Evolutionary conservation across 371 early-diverging fungal genomes (phyloP), one percentile per base, ranked within the genome.

Genomic region (Circinella minor): DNA sequence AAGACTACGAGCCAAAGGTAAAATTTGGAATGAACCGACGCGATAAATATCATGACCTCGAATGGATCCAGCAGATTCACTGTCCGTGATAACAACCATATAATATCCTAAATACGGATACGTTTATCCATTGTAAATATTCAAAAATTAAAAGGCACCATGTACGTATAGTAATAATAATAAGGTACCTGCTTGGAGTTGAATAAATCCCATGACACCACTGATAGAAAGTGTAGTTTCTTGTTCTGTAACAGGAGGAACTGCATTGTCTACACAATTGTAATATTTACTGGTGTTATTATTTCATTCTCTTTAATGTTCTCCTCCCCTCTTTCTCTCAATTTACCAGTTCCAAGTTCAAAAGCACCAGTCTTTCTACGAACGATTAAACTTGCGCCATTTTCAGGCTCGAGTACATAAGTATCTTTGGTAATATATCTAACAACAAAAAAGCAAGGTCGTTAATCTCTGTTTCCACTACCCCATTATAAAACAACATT

Each of bases 41-140:
- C 85, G 84, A 81, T 89, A 97, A 39, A 98, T 88, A 55, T 90
- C 89, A 55, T 93, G 87, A 11, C 85, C 87, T n/a, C 78, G 77
- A 36, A 90, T 77, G 10, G 81, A 65, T 5, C 96, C 96, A 17
- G 93, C 82, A 48, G 78, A 79, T 63, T 84, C 85, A 51, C 95
- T 88, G 36, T 89, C 89, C 7, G 95, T 96, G 57, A 96, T 91
- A 54, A 94, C 88, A 48, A 98, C 83, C 74, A 98, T 69, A 67
- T 73, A 73, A 57, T 69, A 69, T 57, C 67, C 74, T 73, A 73
- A 63, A 69, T 48, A n/a, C 17, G 65, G 49, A 61, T 60, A 61
- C 48, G 47, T 20, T 60, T 14, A 8, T 27, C 27, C 60, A 60
- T 48, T 67, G 68, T 47, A 27, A 27, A 27, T 27, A 27, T 37